Conservation (phyloP, 2,329 filamentous ascomycete genomes). For the Aspergillus texensis region DNA sequence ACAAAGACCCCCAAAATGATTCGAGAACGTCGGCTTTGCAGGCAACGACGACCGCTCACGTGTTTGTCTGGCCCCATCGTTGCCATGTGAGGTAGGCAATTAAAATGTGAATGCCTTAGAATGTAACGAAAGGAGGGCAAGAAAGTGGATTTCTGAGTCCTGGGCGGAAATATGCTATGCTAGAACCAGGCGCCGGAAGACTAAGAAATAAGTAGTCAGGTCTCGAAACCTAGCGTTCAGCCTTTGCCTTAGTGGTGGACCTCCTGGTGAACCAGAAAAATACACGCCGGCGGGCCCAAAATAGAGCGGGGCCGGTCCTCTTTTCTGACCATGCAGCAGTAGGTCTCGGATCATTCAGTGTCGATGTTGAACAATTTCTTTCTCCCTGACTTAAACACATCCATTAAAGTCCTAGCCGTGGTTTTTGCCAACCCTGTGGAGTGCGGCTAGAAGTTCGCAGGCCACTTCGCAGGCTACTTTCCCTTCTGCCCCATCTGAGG, state of each 20-base stretch:
- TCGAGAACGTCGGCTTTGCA: slow-evolving; percentile 34
- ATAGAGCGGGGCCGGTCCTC: slow-evolving; percentile 27
- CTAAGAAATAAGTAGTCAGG: slow-evolving; percentile 25
- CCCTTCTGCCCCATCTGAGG: slow-evolving; percentile 20
- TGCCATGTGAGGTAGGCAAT: slow-evolving; percentile 19
- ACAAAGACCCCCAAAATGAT: slow-evolving; percentile 28
- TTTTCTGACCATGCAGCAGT: slow-evolving; percentile 16
- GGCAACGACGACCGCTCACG: slow-evolving; percentile 33
- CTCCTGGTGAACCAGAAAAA: slow-evolving; percentile 16
- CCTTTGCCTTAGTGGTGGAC: slow-evolving; percentile 6
- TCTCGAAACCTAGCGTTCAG: slow-evolving; percentile 16
- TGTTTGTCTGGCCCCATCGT: slow-evolving; percentile 32
- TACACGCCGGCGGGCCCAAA: slow-evolving; percentile 19
- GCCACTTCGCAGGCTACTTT: neutral
- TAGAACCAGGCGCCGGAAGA: slow-evolving; percentile 15
- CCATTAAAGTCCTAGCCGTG: slow-evolving; percentile 14
- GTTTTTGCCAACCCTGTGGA: slow-evolving; percentile 14
- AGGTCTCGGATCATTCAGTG: slow-evolving; percentile 19
- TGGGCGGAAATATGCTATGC: slow-evolving; percentile 15
- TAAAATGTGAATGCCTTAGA: slow-evolving; percentile 18
- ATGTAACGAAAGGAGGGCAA: slow-evolving; percentile 12
- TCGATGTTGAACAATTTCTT: slow-evolving; percentile 20
- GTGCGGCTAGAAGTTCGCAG: slow-evolving; percentile 20
- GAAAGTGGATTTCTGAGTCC: slow-evolving; percentile 21
- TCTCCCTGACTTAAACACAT: slow-evolving; percentile 16